Conservation (phyloP, 192 early-diverging fungal genomes). For the Piromyces finnis region DNA sequence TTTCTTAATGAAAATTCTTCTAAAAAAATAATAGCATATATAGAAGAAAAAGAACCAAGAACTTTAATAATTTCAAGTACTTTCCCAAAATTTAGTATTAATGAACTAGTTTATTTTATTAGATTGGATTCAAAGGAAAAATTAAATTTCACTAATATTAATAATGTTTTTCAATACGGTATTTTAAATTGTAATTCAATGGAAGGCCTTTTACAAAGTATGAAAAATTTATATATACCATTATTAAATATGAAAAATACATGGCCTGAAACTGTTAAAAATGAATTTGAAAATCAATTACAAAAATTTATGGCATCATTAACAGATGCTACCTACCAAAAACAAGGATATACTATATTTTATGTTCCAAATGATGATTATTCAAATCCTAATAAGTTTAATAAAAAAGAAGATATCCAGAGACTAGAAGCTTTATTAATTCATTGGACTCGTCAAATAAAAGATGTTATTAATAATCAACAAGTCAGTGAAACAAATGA, state of each 20-base stretch:
- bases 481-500: slow-evolving; percentile 23
- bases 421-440: slow-evolving; percentile 32
- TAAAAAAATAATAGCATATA: background rate
- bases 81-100: background rate
- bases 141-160: background rate
- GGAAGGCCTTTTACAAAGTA: slow-evolving; percentile 27
- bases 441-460: slow-evolving; percentile 48
- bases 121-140: background rate
- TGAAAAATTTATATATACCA: slow-evolving; percentile 39
- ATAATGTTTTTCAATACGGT: slow-evolving; percentile 26
- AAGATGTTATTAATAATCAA: slow-evolving; percentile 45
- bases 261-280: slow-evolving; percentile 39
- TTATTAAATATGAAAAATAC: slow-evolving; percentile 35
- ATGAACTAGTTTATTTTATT: background rate
- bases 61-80: background rate
- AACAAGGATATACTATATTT: slow-evolving; percentile 39
- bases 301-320: slow-evolving; percentile 46
- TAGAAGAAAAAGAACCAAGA: background rate
- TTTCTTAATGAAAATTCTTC: background rate
- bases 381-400: slow-evolving; percentile 10
- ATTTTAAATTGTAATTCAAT: slow-evolving; percentile 19
- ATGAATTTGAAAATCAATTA: slow-evolving; percentile 35
- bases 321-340: slow-evolving; percentile 36
- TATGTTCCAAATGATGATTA: slow-evolving; percentile 33
- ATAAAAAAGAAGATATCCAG: slow-evolving; percentile 38